These are phyloP conservation scores for Primulina huaijiensis DNA, from an alignment of 257 asterid species.

Conservation along the genomic window DNA sequence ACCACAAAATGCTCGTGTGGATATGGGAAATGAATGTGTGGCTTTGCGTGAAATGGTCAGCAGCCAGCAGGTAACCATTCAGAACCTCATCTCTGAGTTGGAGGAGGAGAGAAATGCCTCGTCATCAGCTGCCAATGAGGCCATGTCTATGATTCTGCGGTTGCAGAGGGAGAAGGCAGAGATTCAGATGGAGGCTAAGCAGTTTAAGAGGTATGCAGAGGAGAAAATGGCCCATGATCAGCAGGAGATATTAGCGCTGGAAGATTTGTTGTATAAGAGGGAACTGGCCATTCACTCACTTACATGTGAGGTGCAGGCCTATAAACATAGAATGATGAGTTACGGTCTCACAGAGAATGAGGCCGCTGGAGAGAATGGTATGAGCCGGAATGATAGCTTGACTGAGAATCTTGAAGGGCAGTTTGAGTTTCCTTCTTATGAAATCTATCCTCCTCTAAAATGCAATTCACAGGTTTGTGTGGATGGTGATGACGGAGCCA, in stretches of 20 bases:
- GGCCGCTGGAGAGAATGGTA: slow-evolving; percentile 45
- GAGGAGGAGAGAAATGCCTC: slow-evolving; percentile 97
- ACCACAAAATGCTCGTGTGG: slow-evolving; percentile 71
- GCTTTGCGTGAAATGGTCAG: slow-evolving; percentile 77
- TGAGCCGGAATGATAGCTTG: slow-evolving; percentile 46
- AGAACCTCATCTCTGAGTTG: slow-evolving; percentile 66
- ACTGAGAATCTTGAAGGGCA: slow-evolving; percentile 43
- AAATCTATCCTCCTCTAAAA: slow-evolving; percentile 72
- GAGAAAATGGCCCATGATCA: slow-evolving; percentile 95
- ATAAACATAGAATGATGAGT: slow-evolving; percentile 86
- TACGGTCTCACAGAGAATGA: slow-evolving; percentile 72
- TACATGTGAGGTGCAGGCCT: slow-evolving; percentile 68
- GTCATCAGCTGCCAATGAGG: slow-evolving; percentile 92
- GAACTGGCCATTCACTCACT: slow-evolving; percentile 78
- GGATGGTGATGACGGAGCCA: slow-evolving; percentile 49
- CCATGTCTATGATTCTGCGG: slow-evolving; percentile 95
- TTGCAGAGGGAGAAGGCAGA: slow-evolving; percentile 94
- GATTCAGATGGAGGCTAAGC: slow-evolving; percentile 88
- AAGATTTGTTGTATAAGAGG: slow-evolving; percentile 86
- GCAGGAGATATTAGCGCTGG: slow-evolving; percentile 63
- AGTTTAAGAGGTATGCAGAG: slow-evolving; percentile 81
- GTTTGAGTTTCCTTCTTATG: slow-evolving; percentile 43
- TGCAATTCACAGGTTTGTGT: slow-evolving; percentile 50
- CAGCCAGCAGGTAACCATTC: slow-evolving; percentile 70
- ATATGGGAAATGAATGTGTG: slow-evolving; percentile 69